Evolutionary conservation across 2,329 filamentous ascomycete species (phyloP).

Genomic region (Microcera coccophila): DNA sequence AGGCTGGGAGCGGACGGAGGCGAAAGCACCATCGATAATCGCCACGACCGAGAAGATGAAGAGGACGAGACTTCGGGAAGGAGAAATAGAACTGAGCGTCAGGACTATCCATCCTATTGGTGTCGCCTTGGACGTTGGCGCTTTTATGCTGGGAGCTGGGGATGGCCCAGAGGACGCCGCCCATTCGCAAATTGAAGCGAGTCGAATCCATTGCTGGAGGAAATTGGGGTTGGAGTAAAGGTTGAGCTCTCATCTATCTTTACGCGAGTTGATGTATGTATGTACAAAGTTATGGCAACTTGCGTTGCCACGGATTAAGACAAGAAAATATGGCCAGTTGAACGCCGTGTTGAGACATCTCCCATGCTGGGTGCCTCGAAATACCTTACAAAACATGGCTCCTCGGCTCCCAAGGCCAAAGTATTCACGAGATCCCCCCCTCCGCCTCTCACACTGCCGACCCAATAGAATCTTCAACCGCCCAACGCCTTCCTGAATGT

Average conservation of each 20-base stretch:
- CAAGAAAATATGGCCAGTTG: slow-evolving; percentile 17
- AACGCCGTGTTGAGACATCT: slow-evolving; percentile 21
- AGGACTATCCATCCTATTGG: not conserved
- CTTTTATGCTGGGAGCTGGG: not conserved
- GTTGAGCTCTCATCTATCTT: not conserved
- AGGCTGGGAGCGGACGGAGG: not conserved
- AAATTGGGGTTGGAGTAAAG: not conserved
- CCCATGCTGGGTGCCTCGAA: slow-evolving; percentile 7
- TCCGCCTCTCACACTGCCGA: not conserved
- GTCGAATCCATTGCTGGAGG: not conserved
- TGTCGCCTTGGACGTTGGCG: not conserved
- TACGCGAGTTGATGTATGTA: not conserved
- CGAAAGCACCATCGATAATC: not conserved
- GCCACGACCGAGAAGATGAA: not conserved
- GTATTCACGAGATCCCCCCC: slow-evolving; percentile 5
- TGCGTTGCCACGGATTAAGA: not conserved
- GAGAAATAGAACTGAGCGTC: not conserved
- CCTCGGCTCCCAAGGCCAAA: slow-evolving; percentile 3
- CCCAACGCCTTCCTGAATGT: slow-evolving; percentile 21
- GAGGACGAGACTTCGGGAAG: not conserved
- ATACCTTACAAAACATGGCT: slow-evolving; percentile 15
- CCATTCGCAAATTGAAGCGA: no score
- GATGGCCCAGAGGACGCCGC: not conserved
- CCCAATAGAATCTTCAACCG: not conserved
- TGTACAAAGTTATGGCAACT: not conserved